These are phyloP conservation scores for Condylostoma magnum DNA, from an alignment of 169 alveolate genomes.

Conservation along the genomic window DNA sequence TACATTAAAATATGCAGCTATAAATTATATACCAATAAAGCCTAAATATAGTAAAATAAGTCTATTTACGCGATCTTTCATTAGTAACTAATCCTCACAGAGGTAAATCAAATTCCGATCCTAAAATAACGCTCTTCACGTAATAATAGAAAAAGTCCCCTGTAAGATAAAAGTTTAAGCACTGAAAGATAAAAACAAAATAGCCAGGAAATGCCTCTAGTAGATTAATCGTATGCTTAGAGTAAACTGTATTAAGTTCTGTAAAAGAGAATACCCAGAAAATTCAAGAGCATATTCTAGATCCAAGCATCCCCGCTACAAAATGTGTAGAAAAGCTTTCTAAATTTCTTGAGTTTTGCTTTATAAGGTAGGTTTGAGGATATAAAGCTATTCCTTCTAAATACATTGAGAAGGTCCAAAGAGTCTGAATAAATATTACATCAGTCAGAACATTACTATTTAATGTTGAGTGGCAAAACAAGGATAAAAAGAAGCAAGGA, in stretches of 20 bases:
- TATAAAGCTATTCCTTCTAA: slow-evolving; percentile 89
- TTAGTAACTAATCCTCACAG: not conserved
- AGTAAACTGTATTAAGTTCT: slow-evolving; percentile 67
- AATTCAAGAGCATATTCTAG: slow-evolving; percentile 84
- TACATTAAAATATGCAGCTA: too few relatives aligned
- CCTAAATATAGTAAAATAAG: too few relatives aligned
- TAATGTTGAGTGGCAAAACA: slow-evolving; percentile 89
- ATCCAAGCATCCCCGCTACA: slow-evolving; percentile 91
- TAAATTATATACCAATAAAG: too few relatives aligned
- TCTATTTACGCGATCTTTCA: not conserved
- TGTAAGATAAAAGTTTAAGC: not conserved
- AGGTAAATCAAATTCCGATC: slow-evolving; percentile 11
- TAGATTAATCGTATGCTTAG: not conserved
- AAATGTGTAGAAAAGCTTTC: slow-evolving; percentile 87
- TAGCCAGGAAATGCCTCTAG: not conserved
- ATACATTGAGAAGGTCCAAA: slow-evolving; percentile 93
- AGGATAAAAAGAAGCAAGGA: slow-evolving; percentile 84
- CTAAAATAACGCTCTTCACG: slow-evolving; percentile 22
- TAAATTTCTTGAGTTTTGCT: slow-evolving; percentile 67
- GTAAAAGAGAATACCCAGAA: slow-evolving; percentile 90
- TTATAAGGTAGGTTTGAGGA: slow-evolving; percentile 91
- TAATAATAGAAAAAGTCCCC: slow-evolving; percentile 15
- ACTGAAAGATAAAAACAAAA: not conserved
- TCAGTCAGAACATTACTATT: slow-evolving; percentile 88
- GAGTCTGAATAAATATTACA: slow-evolving; percentile 57